These are phyloP conservation scores for Yamadazyma atlantica DNA, from an alignment of 1,139 yeast genomes.

Conservation along the genomic window DNA sequence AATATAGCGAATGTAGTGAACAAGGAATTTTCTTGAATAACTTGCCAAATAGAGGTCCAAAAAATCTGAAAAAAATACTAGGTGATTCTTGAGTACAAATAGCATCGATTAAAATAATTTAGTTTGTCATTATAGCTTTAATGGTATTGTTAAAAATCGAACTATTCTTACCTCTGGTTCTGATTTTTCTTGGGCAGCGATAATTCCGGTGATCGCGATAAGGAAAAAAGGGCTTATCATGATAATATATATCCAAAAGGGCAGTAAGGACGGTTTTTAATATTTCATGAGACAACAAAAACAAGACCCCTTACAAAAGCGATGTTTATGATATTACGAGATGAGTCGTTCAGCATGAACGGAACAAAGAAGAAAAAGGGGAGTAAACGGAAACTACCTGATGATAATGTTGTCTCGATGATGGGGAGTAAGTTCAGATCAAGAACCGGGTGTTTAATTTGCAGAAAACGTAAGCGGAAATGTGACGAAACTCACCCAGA, in stretches of 20 bases:
- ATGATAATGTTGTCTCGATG: conserved; percentile 8
- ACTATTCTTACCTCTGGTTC: no score
- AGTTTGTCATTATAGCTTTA: no score
- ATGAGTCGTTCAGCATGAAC: conserved; percentile 9
- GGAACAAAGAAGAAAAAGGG: conserved; percentile 7
- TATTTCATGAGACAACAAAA: not conserved
- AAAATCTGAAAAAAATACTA: not conserved
- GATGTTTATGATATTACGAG: conserved; percentile 14
- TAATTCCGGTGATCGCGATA: not conserved
- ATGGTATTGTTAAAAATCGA: no score
- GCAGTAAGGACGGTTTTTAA: not conserved
- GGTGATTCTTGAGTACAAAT: not conserved
- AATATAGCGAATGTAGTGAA: conserved; percentile 1
- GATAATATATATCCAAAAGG: not conserved
- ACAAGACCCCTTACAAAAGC: not conserved
- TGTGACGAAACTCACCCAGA: conserved; percentile 29
- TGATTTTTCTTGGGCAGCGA: no score
- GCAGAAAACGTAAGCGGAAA: conserved; percentile 22
- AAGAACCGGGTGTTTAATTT: conserved; percentile 19
- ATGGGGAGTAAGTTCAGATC: conserved; percentile 17
- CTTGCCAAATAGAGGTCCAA: not conserved
- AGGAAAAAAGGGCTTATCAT: not conserved
- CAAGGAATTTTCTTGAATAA: not conserved
- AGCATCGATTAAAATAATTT: no score
- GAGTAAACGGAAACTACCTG: conserved; percentile 8